Conservation (phyloP, 2,329 filamentous ascomycete genomes). For the Aureobasidium sp. region DNA sequence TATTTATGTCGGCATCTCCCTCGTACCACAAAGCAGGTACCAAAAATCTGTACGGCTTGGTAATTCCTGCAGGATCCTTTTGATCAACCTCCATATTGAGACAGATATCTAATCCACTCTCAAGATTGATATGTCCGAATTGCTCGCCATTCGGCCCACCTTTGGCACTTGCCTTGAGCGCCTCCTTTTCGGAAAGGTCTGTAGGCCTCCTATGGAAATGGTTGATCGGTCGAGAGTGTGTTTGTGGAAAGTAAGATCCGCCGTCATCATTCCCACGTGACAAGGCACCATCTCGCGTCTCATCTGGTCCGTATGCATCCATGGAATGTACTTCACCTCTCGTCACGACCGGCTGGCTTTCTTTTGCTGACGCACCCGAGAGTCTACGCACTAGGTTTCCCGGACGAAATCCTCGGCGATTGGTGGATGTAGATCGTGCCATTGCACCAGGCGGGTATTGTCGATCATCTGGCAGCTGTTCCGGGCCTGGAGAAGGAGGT, state of each 20-base stretch:
- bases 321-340: conserved; percentile 14
- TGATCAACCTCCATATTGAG: conserved; percentile 85
- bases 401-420: conserved; percentile 26
- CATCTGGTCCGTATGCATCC: not conserved
- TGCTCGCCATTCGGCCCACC: conserved; percentile 49
- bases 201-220: conserved; percentile 38
- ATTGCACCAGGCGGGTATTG: conserved; percentile 25
- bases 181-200: conserved; percentile 32
- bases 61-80: conserved; percentile 79
- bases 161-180: conserved; percentile 25
- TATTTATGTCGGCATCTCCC: conserved; percentile 22
- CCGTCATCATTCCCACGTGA: not conserved
- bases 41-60: conserved; percentile 75
- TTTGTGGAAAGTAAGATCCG: conserved; percentile 12
- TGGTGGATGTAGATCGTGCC: conserved; percentile 25
- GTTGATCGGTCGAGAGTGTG: conserved; percentile 22
- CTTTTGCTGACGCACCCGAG: conserved; percentile 22
- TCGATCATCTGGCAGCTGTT: conserved; percentile 11
- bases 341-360: conserved; percentile 9
- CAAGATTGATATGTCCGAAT: conserved; percentile 59
- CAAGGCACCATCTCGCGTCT: not conserved
- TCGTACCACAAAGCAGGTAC: conserved; percentile 62
- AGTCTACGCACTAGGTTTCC: conserved; percentile 36
- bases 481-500: conserved; percentile 52
- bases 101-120: conserved; percentile 77